A percentile compares a stretch with the other conserved stretches of the same genome.
These are phyloP conservation scores for Kingdonia uniflora DNA, from an alignment of 164 flowering plant species.

Conservation along the genomic window DNA sequence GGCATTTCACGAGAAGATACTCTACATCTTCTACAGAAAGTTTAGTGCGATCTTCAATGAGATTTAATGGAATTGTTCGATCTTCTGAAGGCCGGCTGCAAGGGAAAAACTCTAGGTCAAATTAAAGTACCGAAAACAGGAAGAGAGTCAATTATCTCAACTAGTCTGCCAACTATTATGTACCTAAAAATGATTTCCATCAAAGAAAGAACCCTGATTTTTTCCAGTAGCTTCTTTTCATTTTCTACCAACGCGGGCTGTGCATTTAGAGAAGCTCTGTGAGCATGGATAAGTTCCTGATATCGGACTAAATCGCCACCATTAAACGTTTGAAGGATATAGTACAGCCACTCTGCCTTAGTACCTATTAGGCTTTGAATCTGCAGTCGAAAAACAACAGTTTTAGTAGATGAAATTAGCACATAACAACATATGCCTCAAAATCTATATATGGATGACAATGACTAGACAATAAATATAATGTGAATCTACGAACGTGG, in stretches of 20 bases:
- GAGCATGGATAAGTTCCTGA: constrained; percentile 81
- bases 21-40: constrained; percentile 87
- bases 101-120: constrained; percentile 4
- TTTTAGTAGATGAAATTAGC: too few relatives aligned
- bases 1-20: constrained; percentile 93
- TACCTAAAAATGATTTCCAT: constrained; percentile 98
- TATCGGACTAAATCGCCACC: constrained; percentile 82
- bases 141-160: neutral
- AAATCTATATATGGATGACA: too few relatives aligned
- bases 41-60: constrained; percentile 82
- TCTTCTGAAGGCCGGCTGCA: constrained; percentile 91
- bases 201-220: constrained; percentile 87
- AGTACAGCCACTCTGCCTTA: constrained; percentile 83
- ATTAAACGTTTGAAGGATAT: constrained; percentile 83
- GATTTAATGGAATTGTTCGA: constrained; percentile 67
- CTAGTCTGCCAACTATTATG: neutral
- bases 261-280: constrained; percentile 58
- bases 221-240: constrained; percentile 79
- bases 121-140: neutral
- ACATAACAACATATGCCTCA: too few relatives aligned
- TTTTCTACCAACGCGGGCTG: constrained; percentile 88
- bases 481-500: too few relatives aligned
- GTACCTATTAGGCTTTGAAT: constrained; percentile 75
- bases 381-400: constrained; percentile 21
- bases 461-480: too few relatives aligned